phyloP scores from a whole-genome alignment of 1,284 basidiomycete species.

The Vanrija pseudolonga region DNA sequence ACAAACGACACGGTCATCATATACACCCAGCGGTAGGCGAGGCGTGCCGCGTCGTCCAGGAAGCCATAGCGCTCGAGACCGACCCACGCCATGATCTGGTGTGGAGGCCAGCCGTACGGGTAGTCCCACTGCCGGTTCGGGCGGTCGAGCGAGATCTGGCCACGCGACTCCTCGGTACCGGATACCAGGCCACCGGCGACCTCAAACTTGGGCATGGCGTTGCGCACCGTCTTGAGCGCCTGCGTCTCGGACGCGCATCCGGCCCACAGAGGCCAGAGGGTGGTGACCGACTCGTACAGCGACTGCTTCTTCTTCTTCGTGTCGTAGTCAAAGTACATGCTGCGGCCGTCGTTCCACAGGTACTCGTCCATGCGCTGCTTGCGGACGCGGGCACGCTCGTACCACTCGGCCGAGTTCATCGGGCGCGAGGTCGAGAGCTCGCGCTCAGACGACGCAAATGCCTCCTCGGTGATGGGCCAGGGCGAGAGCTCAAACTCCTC shows the following conservation, averaged over 20 bases:
- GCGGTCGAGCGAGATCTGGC: constrained; percentile 87
- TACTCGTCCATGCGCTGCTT: constrained; percentile 86
- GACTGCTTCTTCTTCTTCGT: constrained; percentile 84
- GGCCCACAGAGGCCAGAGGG: constrained; percentile 96
- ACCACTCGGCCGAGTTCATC: constrained; percentile 84
- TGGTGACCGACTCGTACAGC: constrained; percentile 90
- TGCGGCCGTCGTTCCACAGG: constrained; percentile 93
- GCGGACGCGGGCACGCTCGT: constrained; percentile 75
- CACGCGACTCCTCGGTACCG: constrained; percentile 93
- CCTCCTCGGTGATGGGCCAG: constrained; percentile 78
- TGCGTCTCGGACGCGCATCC: constrained; percentile 94
- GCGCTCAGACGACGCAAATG: constrained; percentile 58
- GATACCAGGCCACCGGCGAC: constrained; percentile 93
- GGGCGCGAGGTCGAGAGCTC: constrained; percentile 61
- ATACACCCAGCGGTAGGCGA: constrained; percentile 94
- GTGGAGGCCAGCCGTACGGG: constrained; percentile 73
- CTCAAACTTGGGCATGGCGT: constrained; percentile 91
- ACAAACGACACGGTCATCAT: constrained; percentile 66
- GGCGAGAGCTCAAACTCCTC: constrained; percentile 88
- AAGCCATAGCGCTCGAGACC: constrained; percentile 95
- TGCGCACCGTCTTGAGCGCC: constrained; percentile 82
- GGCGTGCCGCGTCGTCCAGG: constrained; percentile 83
- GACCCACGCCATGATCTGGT: constrained; percentile 96
- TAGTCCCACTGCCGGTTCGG: constrained; percentile 93
- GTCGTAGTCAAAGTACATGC: constrained; percentile 95